Conservation (phyloP, 768 basidiomycete genomes). For the Leccinum sublutescens region DNA sequence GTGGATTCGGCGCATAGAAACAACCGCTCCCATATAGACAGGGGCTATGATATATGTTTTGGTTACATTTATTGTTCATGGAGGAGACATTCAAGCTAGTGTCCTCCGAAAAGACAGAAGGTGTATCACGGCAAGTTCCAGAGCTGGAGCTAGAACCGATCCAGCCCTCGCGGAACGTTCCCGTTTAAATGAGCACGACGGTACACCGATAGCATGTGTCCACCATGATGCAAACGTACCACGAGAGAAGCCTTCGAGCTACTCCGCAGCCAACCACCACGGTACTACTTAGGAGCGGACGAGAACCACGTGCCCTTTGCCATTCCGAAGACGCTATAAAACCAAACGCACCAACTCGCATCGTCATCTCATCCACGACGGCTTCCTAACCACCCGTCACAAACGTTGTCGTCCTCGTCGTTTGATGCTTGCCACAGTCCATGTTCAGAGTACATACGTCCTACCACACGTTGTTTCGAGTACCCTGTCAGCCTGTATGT, state of each 20-base stretch:
- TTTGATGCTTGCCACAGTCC: constrained; percentile 93
- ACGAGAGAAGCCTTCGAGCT: constrained; percentile 75
- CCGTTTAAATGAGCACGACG: constrained; percentile 89
- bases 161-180: constrained; percentile 58
- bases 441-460: constrained; percentile 82
- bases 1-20: too few species aligned
- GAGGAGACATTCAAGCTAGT: too few species aligned
- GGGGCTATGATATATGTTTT: constrained; percentile 16
- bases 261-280: constrained; percentile 46
- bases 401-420: constrained; percentile 72
- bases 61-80: background rate
- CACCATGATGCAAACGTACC: constrained; percentile 86
- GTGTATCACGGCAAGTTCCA: constrained; percentile 67
- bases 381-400: constrained; percentile 74
- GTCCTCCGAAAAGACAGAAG: constrained; percentile 84
- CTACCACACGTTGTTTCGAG: constrained; percentile 94
- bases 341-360: constrained; percentile 60
- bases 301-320: constrained; percentile 93
- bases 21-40: background rate
- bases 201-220: constrained; percentile 77
- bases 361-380: constrained; percentile 75
- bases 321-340: constrained; percentile 61
- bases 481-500: constrained; percentile 70
- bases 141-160: constrained; percentile 55
- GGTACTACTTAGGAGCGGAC: constrained; percentile 30